Evolutionary conservation across 1,284 basidiomycete genomes (phyloP).

Genomic region (Marasmius tenuissimus): DNA sequence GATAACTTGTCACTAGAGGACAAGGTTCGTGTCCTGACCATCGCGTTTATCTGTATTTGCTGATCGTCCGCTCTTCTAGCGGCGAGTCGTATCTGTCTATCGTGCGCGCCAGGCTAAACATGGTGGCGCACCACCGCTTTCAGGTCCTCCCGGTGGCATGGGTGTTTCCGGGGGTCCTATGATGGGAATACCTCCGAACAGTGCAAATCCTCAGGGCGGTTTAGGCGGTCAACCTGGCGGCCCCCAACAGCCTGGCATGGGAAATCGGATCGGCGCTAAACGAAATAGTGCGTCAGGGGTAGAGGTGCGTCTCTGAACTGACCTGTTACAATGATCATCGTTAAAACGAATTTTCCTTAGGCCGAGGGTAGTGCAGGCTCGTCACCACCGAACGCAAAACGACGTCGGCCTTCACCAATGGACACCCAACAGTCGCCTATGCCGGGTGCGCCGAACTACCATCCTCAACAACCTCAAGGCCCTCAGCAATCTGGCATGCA

Average conservation of each 20-base stretch:
- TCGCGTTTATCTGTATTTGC: background rate
- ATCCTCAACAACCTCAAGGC: conserved; percentile 28
- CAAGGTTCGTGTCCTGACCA: conserved; percentile 45
- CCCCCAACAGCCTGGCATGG: conserved; percentile 22
- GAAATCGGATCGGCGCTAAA: conserved; percentile 43
- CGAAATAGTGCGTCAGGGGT: conserved; percentile 69
- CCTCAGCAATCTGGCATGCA: conserved; percentile 29
- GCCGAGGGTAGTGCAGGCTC: conserved; percentile 34
- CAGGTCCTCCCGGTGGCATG: background rate
- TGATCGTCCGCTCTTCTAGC: conserved; percentile 6
- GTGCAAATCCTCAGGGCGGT: background rate
- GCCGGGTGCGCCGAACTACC: conserved; percentile 14
- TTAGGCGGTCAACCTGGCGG: conserved; percentile 22
- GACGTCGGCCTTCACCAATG: conserved; percentile 54
- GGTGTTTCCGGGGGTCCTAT: background rate
- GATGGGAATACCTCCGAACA: background rate
- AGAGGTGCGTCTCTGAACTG: conserved; percentile 45
- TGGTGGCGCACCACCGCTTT: background rate
- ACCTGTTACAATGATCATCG: conserved; percentile 2
- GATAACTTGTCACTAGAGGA: conserved; percentile 52
- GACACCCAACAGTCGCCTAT: conserved; percentile 25
- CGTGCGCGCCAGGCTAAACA: background rate
- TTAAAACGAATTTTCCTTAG: conserved; percentile 12
- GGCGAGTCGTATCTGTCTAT: conserved; percentile 12
- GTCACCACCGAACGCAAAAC: conserved; percentile 67